Percentiles rank a stretch among this genome's conserved stretches.
Evolutionary conservation across 2,329 filamentous ascomycete genomes (phyloP).

Genomic region (Fusarium circinatum): DNA sequence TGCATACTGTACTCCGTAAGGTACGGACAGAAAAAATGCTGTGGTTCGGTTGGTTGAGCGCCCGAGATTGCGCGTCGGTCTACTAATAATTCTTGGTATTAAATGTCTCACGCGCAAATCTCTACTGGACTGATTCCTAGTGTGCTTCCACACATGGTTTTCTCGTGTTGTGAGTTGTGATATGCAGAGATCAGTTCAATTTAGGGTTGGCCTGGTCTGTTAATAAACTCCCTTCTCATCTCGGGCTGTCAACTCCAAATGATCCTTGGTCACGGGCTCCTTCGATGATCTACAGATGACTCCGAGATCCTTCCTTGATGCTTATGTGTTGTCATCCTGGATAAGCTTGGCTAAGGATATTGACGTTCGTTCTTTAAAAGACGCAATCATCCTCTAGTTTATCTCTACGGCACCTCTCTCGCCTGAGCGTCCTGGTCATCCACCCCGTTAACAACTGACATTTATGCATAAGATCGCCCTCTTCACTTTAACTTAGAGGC

Average conservation of each 20-base stretch:
- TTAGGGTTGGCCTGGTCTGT: not conserved
- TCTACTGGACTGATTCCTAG: not conserved
- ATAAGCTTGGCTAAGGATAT: not conserved
- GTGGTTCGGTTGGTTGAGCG: slow-evolving; percentile 26
- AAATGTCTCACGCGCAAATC: slow-evolving; percentile 27
- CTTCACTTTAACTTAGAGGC: slow-evolving; percentile 7
- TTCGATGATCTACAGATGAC: slow-evolving; percentile 31
- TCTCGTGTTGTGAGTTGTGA: slow-evolving; percentile 12
- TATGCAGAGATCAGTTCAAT: slow-evolving; percentile 3
- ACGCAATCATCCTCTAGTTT: not conserved
- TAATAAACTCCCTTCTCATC: slow-evolving; percentile 5
- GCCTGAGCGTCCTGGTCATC: not conserved
- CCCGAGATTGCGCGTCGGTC: slow-evolving; percentile 39
- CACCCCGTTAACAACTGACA: not conserved
- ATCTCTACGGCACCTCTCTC: not conserved
- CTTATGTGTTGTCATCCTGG: not conserved
- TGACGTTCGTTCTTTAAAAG: not conserved
- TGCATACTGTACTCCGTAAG: not conserved
- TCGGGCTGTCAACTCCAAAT: slow-evolving; percentile 4
- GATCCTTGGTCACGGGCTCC: slow-evolving; percentile 12
- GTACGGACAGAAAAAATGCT: slow-evolving; percentile 13
- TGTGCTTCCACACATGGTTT: slow-evolving; percentile 21
- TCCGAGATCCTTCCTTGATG: slow-evolving; percentile 22
- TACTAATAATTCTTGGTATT: slow-evolving; percentile 10
- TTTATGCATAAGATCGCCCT: slow-evolving; percentile 10